Base-by-base conservation (phyloP, 2,329 filamentous ascomycete genomes). In the Pezicula radicicola region DNA sequence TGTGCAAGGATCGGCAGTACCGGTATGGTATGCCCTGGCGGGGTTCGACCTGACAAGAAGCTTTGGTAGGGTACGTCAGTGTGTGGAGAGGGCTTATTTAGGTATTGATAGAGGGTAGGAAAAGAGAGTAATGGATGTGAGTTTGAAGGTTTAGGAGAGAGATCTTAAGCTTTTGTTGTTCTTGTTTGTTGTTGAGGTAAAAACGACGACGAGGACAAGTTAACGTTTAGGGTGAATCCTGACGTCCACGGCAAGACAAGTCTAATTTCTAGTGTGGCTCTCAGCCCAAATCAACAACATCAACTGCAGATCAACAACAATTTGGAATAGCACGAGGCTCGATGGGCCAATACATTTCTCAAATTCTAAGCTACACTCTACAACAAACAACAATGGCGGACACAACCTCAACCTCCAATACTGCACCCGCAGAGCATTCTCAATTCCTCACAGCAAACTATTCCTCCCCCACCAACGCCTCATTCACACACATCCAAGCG, bases 361-460 rank as follows among this genome's bases (percentile, higher is more conserved):
- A 33, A 33, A 2, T 33, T 33, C 16, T 18, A 10, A 10, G 40
- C 40, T 19, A 12, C 30, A 33, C 30, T 33, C 30, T 33, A 33
- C 9, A 10, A 33, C 3, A 33, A 9, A 33, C 18, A 25, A 50
- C 15, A 35, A 55, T 55, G 49, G 15, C 40, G 3, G 30, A 16
- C 21, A 18, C 43, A 16, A 13, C 28, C 43, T 15, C 43, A 45
- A 19, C 13, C 19, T 21, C 7, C 45, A 21, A 10, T 19, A 21
- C 21, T 19, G 37, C 40, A 15, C 13, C n/a, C 15, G 18, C 35
- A 19, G 15, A 35, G 16, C 37, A 48, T 18, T 44, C 42, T 35
- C 48, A 45, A 39, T 51, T 52, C 58, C 71, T 84, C 52, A 69
- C 69, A 36, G 80, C 79, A 46, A 71, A 71, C 45, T 87, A 87